Evolutionary conservation across 768 basidiomycete genomes (phyloP).

Genomic region (Pulveroboletus frians): DNA sequence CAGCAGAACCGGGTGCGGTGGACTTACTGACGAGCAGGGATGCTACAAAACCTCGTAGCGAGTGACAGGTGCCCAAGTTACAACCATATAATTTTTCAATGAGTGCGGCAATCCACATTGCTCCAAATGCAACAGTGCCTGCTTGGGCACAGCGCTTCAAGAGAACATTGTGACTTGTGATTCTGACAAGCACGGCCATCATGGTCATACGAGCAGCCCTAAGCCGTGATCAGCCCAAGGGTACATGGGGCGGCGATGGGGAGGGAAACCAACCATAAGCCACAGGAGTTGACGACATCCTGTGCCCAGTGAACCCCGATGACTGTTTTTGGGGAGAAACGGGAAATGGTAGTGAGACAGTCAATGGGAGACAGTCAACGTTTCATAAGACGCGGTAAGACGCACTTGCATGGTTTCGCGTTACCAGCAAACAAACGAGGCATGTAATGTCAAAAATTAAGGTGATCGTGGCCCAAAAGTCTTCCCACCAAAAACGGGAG

Average conservation of each 20-base stretch:
- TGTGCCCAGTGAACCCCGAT: too few relatives aligned
- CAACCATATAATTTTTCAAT: background rate
- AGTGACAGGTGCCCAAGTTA: background rate
- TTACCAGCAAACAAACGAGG: background rate
- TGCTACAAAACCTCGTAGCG: too few relatives aligned
- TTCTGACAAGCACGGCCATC: constrained; percentile 1
- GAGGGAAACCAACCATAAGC: background rate
- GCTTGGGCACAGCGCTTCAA: background rate
- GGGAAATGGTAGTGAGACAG: too few relatives aligned
- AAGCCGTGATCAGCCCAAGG: background rate
- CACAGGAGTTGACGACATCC: background rate
- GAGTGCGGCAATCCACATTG: constrained; percentile 1
- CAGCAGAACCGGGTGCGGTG: background rate
- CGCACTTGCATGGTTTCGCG: background rate
- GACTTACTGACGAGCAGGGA: constrained; percentile 4
- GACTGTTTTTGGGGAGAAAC: background rate
- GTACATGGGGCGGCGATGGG: background rate
- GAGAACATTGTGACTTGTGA: background rate
- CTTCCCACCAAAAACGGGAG: constrained; percentile 4
- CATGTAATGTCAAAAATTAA: background rate
- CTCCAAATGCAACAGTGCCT: background rate
- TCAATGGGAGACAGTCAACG: too few relatives aligned
- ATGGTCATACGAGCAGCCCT: constrained; percentile 5
- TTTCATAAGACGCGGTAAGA: background rate
- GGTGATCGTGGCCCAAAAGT: background rate